Evolutionary conservation across 371 early-diverging fungal genomes (phyloP).

Genomic region (Blakeslea trispora): DNA sequence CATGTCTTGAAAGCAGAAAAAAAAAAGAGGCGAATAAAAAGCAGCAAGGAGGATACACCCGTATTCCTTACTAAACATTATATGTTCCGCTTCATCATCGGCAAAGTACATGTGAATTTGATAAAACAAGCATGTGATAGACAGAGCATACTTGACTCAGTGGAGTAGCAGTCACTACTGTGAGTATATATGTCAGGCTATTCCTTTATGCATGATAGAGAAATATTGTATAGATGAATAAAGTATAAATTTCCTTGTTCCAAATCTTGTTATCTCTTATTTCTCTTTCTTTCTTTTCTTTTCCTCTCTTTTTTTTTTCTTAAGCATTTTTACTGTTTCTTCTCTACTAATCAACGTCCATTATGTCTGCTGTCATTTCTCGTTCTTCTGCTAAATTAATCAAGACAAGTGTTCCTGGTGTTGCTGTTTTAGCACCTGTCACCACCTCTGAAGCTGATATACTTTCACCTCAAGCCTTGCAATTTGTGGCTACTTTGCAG

Average conservation of each 20-base stretch:
- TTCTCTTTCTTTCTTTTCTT: no score
- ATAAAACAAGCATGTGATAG: conserved; percentile 11
- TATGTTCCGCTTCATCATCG: conserved; percentile 10
- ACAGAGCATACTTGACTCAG: conserved; percentile 5
- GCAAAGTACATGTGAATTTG: conserved; percentile 9
- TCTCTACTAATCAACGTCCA: not conserved
- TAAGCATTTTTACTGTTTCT: not conserved
- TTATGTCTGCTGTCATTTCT: conserved; percentile 3
- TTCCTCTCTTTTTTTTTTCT: no score
- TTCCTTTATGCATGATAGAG: not conserved
- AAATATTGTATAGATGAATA: no score
- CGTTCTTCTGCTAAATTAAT: not conserved
- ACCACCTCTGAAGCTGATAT: conserved; percentile 57
- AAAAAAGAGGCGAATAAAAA: no score
- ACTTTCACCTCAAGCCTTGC: conserved; percentile 77
- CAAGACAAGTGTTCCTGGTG: conserved; percentile 24
- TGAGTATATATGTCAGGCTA: no score
- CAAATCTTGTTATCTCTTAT: not conserved
- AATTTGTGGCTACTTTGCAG: conserved; percentile 85
- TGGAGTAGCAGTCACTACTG: conserved; percentile 12
- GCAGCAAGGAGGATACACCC: no score
- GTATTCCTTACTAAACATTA: no score
- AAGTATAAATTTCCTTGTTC: not conserved
- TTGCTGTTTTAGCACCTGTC: conserved; percentile 30
- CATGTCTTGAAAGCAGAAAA: no score